Base-by-base conservation (phyloP, 2,329 filamentous ascomycete species). In the Penicillium sp. region DNA sequence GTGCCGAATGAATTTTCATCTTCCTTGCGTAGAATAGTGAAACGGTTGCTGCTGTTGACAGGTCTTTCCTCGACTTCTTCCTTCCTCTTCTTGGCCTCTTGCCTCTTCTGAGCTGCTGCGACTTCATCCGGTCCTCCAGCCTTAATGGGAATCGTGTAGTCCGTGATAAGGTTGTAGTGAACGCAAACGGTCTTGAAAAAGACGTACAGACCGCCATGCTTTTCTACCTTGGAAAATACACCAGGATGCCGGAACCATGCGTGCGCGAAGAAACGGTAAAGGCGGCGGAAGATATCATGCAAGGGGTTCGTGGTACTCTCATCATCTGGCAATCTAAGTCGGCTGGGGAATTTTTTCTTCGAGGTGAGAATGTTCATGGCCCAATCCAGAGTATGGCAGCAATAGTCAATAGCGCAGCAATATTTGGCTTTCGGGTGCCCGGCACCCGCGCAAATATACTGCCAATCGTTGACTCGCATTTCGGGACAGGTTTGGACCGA, bases 401-500 rank as follows among this genome's bases (percentile, higher is more conserved):
- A 97, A 78, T 99, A 99, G 77, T 99, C 94, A 70, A 99, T 97
- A 50, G 94, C 94, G 75, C 93, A 97, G 79, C 94, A 99, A 67
- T 43, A 43, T 29, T 43, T 29, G 22, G 40, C 40, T 26, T 24
- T 11, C 24, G 24, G 8, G 40, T 43, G 40, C 9, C 40, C 40
- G 5, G 40, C 40, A 9, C 40, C 40, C 40, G 94, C 94, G 78
- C 94, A 99, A 46, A 99, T 85, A 70, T 97, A 99, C 77, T 99
- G 94, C 94, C 94, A 99, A 79, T 99, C 93, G 31, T 90, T 94
- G 2, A 94, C 94, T 70, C 94, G 92, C 94, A 99, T 99, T 77
- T 99, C 94, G 32, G 92, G 92, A 69, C 94, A 99, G 1, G 94
- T 97, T 61, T 82, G 81, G 14, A 89, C 85, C 57, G 91, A 96